A percentile compares a stretch with the other conserved stretches of the same genome.
Conservation (phyloP, 441 rosid species). For the California macrophylla region DNA sequence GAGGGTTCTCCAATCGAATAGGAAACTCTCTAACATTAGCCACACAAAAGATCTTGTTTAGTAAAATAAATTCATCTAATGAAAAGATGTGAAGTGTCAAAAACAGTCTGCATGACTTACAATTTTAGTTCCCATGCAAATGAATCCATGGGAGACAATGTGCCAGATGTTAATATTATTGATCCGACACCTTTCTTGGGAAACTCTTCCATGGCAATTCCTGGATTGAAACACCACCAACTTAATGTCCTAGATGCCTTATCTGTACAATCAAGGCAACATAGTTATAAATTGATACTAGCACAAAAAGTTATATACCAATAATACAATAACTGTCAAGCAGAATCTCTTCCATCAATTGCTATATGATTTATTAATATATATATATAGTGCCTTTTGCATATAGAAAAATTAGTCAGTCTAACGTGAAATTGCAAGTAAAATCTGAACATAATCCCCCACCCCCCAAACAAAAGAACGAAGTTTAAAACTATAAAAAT, state of each 20-base stretch:
- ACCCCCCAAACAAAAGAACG: too few relatives aligned
- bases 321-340: not conserved
- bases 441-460: not conserved
- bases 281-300: constrained; percentile 1
- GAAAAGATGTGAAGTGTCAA: constrained; percentile 10
- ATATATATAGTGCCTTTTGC: not conserved
- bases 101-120: constrained; percentile 38
- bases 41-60: constrained; percentile 18
- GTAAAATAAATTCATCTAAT: constrained; percentile 18
- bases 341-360: constrained; percentile 1
- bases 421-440: not conserved
- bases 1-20: constrained; percentile 86
- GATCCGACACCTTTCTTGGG: constrained; percentile 67
- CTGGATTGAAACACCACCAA: constrained; percentile 99
- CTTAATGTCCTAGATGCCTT: constrained; percentile 73
- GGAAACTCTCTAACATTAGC: constrained; percentile 64
- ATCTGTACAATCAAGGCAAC: constrained; percentile 39
- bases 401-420: too few relatives aligned
- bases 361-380: not conserved
- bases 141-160: constrained; percentile 87
- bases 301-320: constrained; percentile 6
- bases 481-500: too few relatives aligned
- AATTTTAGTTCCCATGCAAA: constrained; percentile 81
- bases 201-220: constrained; percentile 84
- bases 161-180: constrained; percentile 85